Evolutionary conservation across 202 grass and related monocot species (phyloP), one percentile per base, ranked within the genome.

Genomic region (Hordeum pubiflorum): DNA sequence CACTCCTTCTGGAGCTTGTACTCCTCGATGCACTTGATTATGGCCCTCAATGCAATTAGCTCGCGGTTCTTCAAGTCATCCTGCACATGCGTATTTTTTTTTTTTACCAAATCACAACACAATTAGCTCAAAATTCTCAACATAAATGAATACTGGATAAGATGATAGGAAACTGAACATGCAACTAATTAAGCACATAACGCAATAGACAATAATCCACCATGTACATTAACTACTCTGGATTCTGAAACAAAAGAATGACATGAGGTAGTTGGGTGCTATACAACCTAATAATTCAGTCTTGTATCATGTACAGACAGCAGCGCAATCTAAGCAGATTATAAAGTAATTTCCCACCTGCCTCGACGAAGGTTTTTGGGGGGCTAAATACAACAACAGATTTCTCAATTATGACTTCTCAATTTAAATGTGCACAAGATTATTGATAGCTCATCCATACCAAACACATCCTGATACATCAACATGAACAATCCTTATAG

Each of bases 1-100:
- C 70, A 93, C 6, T 91, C 91, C 52, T 93, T 85, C 72, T 91
- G 90, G 78, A 97, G 91, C 68, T 91, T 97, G 85, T 91, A 89
- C 74, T 91, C 86, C 68, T 93, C 86, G 0, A 91, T 85, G 58
- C 88, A 90, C 73, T 87, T 91, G 64, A 93, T 93, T 20, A 93
- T 85, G 15, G 89, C 64, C 63, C 81, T 89, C 65, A 93, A 27
- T 7, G 86, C 86, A 79, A 86, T 52, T 82, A 91, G 77, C 48
- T 97, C 93, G 32, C 65, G 77, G 63, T 75, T 71, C 69, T 82
- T 80, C 21, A 78, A 54, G 58, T 89, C 93, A 73, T 94, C 86
- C 86, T 91, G 83, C 26, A 67, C 61, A 79, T 22, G 12, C 12
- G 33, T 37, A 10, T 38, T 34, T 44, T 15, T 17, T 50, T 46